Evolutionary conservation across 345 rosid species (phyloP), one percentile per base, ranked within the genome.

Genomic region (Dipteronia dyeriana): DNA sequence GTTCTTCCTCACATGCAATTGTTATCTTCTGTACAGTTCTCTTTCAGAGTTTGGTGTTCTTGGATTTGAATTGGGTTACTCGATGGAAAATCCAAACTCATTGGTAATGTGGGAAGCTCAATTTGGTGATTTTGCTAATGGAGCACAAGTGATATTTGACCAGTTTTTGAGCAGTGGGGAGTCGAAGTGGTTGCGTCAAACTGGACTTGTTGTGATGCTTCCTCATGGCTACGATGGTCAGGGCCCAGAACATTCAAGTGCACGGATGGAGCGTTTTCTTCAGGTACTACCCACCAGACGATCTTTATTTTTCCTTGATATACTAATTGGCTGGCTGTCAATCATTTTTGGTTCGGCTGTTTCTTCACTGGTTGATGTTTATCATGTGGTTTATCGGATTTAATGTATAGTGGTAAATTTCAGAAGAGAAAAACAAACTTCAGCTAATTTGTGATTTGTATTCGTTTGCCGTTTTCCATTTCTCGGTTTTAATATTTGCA

Each of bases 201-300:
- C 88, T 16, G 97, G 97, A 71, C 95, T 92, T 76, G 97, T 90
- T 49, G 56, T 90, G 80, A 84, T 92, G 45, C 95, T 92, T 67
- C 95, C 97, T 61, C 97, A 88, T 79, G 97, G 93, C 65, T 92
- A 90, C 82, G 95, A 89, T 79, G 97, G 97, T 51, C 97, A 90
- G 68, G 95, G 97, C 56, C 97, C 97, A 79, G 97, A 90, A 82
- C 95, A 92, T 85, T 92, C 97, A 65, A 92, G 97, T 81, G 92
- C 91, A 22, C 85, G 93, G 57, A 73, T 92, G 82, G 97, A 92
- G 81, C 88, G 97, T 41, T 90, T 84, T 85, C 92, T 92, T 78
- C 91, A 87, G 95, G 97, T 92, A 80, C 69, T 31, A 23, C 70
- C 23, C 23, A n/a, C n/a, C 22, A 68, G 73, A 78, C 11, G 3